phyloP scores from a whole-genome alignment of 371 early-diverging fungal genomes.

The Spraguea lophii region DNA sequence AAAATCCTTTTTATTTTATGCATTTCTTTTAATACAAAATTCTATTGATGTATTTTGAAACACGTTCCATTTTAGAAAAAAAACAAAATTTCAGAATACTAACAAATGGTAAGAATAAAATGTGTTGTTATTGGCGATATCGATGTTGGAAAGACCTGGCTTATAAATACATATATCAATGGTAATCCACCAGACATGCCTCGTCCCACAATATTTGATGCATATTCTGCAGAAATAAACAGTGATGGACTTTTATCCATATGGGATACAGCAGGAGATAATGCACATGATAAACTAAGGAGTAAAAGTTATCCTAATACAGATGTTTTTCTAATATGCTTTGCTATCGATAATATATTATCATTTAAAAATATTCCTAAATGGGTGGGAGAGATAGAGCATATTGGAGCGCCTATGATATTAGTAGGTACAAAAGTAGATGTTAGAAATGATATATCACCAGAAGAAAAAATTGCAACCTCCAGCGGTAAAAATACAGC shows the following conservation, averaged over 20 bases:
- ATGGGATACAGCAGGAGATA: conserved; percentile 72
- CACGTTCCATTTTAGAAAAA: too few species aligned
- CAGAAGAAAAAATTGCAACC: conserved; percentile 59
- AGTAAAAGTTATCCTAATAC: conserved; percentile 65
- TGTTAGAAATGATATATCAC: conserved; percentile 69
- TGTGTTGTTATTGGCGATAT: conserved; percentile 30
- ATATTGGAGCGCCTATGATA: conserved; percentile 72
- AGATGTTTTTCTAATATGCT: conserved; percentile 65
- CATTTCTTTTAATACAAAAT: too few species aligned
- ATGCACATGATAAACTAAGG: conserved; percentile 61
- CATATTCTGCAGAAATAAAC: conserved; percentile 58
- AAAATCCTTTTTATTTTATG: too few species aligned
- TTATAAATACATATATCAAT: conserved; percentile 23
- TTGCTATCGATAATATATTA: conserved; percentile 54
- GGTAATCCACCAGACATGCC: not conserved
- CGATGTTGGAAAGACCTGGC: conserved; percentile 28
- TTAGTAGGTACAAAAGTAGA: conserved; percentile 93
- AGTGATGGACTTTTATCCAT: conserved; percentile 58
- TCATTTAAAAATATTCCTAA: conserved; percentile 61
- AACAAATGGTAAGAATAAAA: conserved; percentile 37
- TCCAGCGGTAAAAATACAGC: conserved; percentile 67
- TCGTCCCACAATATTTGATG: conserved; percentile 52
- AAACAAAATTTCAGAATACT: too few species aligned
- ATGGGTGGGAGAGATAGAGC: conserved; percentile 70
- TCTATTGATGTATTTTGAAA: too few species aligned